A percentile compares a stretch with the other conserved stretches of the same genome.
Evolutionary conservation across 495 filamentous ascomycete genomes (phyloP).

Genomic region (Pseudotulostoma volvatum): DNA sequence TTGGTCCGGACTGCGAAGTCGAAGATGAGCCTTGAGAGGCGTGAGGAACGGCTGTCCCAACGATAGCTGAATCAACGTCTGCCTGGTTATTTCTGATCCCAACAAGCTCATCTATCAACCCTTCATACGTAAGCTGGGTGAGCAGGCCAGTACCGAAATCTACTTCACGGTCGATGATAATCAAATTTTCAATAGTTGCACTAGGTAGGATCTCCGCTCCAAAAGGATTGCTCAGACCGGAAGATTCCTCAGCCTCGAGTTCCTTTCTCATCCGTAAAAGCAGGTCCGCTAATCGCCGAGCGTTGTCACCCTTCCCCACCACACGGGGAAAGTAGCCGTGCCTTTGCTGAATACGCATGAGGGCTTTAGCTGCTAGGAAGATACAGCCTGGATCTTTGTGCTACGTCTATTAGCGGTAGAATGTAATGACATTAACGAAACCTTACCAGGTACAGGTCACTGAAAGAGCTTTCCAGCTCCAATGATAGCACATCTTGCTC

Average conservation of each 20-base stretch:
- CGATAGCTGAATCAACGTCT: constrained; percentile 82
- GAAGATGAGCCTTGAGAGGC: constrained; percentile 34
- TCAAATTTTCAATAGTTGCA: constrained; percentile 67
- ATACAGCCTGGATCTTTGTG: constrained; percentile 82
- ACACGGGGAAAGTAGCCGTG: constrained; percentile 92
- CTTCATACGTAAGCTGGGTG: constrained; percentile 94
- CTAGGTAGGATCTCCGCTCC: constrained; percentile 67
- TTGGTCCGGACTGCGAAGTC: constrained; percentile 31
- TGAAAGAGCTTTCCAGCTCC: constrained; percentile 74
- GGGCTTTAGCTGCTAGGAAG: constrained; percentile 74
- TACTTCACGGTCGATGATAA: constrained; percentile 89
- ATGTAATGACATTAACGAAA: neutral
- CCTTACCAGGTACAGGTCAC: constrained; percentile 67
- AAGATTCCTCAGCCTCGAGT: constrained; percentile 63
- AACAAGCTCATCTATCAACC: constrained; percentile 86
- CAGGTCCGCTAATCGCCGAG: constrained; percentile 72
- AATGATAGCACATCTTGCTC: constrained; percentile 84
- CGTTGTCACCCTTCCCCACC: constrained; percentile 90
- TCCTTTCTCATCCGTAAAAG: constrained; percentile 90
- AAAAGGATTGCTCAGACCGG: constrained; percentile 37
- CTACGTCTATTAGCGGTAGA: constrained; percentile 16
- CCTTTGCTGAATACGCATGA: constrained; percentile 85
- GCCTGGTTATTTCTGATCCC: constrained; percentile 76
- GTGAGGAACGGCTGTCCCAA: constrained; percentile 46
- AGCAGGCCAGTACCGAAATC: constrained; percentile 83